Percentiles rank a stretch among this genome's conserved stretches.
Conservation (phyloP, 495 filamentous ascomycete species). For the Penicillium egyptiacum region DNA sequence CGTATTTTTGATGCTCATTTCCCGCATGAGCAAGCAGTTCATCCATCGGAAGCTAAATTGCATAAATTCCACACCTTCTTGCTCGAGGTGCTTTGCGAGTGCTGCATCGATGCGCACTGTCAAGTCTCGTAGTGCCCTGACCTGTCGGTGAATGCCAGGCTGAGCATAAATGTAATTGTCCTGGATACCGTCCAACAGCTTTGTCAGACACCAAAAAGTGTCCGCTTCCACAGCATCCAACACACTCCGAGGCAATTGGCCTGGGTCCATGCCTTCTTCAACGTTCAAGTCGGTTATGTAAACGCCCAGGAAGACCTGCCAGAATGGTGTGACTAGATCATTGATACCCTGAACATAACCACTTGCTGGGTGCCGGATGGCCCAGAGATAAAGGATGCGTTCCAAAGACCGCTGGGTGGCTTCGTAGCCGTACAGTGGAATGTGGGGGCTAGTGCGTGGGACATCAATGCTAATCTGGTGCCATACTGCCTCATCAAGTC, state of each 20-base stretch:
- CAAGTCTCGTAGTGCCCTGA: slow-evolving; percentile 81
- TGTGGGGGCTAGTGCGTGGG: slow-evolving; percentile 92
- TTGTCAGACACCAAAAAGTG: slow-evolving; percentile 97
- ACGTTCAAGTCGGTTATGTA: slow-evolving; percentile 95
- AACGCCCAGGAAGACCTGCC: slow-evolving; percentile 90
- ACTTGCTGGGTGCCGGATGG: slow-evolving; percentile 92
- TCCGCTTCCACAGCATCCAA: slow-evolving; percentile 97
- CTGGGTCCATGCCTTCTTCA: slow-evolving; percentile 93
- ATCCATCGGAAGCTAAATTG: slow-evolving; percentile 99
- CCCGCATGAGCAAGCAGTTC: slow-evolving; percentile 97
- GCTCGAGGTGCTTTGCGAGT: slow-evolving; percentile 83
- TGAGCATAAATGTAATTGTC: slow-evolving; percentile 98
- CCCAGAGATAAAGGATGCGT: slow-evolving; percentile 95
- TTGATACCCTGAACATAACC: slow-evolving; percentile 99
- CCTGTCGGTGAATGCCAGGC: slow-evolving; percentile 93
- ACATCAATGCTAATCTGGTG: slow-evolving; percentile 99
- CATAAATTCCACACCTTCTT: slow-evolving; percentile 94
- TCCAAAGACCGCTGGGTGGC: slow-evolving; percentile 92
- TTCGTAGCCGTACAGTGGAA: slow-evolving; percentile 92
- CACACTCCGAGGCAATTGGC: slow-evolving; percentile 84
- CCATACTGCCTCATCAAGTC: slow-evolving; percentile 93
- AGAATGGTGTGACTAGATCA: slow-evolving; percentile 95
- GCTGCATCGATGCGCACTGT: slow-evolving; percentile 83
- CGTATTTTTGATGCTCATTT: slow-evolving; percentile 92
- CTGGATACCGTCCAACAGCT: slow-evolving; percentile 94